A percentile compares a stretch with the other conserved stretches of the same genome.
phyloP scores from a whole-genome alignment of 768 basidiomycete genomes.

The Leccinum pellstonianum region DNA sequence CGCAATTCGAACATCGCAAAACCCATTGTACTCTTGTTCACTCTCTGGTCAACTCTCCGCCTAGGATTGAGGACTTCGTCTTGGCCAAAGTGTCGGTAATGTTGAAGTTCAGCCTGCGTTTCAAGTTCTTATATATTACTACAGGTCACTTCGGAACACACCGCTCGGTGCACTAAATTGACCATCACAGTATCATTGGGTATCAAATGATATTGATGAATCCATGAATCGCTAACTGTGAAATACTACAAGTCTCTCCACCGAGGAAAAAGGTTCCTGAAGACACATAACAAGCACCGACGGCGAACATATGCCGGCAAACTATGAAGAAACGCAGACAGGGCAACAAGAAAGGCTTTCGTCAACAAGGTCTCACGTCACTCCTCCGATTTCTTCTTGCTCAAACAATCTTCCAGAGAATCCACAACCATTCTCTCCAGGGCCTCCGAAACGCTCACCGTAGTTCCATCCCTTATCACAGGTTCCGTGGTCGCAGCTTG shows the following conservation, averaged over 20 bases:
- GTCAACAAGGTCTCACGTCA: not conserved
- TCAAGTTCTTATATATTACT: too few species aligned
- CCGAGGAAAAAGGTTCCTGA: not conserved
- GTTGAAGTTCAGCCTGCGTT: too few species aligned
- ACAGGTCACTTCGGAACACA: not conserved
- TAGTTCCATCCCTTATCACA: not conserved
- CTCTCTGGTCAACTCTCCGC: too few species aligned
- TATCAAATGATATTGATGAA: not conserved
- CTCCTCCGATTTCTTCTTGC: not conserved
- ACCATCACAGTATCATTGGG: not conserved
- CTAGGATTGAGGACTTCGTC: too few species aligned
- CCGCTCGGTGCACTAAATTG: not conserved
- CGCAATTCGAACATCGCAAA: too few species aligned
- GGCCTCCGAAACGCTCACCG: conserved; percentile 19
- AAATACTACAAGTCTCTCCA: not conserved
- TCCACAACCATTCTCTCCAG: conserved; percentile 28
- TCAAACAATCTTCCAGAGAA: conserved; percentile 1
- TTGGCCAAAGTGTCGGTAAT: too few species aligned
- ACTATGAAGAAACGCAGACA: not conserved
- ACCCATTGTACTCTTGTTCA: too few species aligned
- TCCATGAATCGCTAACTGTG: conserved; percentile 2
- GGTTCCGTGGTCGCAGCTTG: not conserved
- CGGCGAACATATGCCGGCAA: not conserved
- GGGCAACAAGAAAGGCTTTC: not conserved
- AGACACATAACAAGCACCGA: not conserved